Conservation (phyloP, 2,329 filamentous ascomycete genomes). For the Colletotrichum liriopes region DNA sequence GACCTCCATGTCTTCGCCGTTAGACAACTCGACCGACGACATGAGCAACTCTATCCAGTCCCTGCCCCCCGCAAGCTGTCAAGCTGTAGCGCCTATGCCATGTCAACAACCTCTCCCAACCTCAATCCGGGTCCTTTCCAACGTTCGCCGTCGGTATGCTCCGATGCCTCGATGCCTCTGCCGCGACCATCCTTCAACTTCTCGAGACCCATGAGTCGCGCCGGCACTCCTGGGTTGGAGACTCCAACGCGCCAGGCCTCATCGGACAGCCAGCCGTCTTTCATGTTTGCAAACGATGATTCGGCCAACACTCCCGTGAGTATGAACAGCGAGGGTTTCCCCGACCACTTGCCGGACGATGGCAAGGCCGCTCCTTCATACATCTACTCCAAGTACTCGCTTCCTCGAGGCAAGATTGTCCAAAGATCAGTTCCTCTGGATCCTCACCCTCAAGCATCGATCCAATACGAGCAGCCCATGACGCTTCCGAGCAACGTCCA, state of each 20-base stretch:
- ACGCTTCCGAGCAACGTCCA: slow-evolving; percentile 59
- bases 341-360: slow-evolving; percentile 66
- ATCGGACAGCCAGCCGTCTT: slow-evolving; percentile 77
- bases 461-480: slow-evolving; percentile 75
- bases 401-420: slow-evolving; percentile 86
- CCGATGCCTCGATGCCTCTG: slow-evolving; percentile 80
- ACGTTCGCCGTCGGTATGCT: slow-evolving; percentile 88
- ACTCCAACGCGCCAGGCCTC: slow-evolving; percentile 74
- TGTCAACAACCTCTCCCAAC: slow-evolving; percentile 68
- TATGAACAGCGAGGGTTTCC: slow-evolving; percentile 79
- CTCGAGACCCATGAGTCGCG: slow-evolving; percentile 87
- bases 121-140: slow-evolving; percentile 69
- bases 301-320: slow-evolving; percentile 79
- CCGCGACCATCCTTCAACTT: slow-evolving; percentile 91
- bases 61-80: slow-evolving; percentile 83
- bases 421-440: slow-evolving; percentile 78
- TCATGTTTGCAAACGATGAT: slow-evolving; percentile 73
- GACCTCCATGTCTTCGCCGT: slow-evolving; percentile 75
- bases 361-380: slow-evolving; percentile 77
- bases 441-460: slow-evolving; percentile 65
- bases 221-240: slow-evolving; percentile 73
- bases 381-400: slow-evolving; percentile 86
- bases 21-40: slow-evolving; percentile 81
- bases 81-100: slow-evolving; percentile 70
- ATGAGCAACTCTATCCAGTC: slow-evolving; percentile 72